These are phyloP conservation scores for Yamadazyma membranifaciens DNA, from an alignment of 1,139 yeast species.

Conservation along the genomic window DNA sequence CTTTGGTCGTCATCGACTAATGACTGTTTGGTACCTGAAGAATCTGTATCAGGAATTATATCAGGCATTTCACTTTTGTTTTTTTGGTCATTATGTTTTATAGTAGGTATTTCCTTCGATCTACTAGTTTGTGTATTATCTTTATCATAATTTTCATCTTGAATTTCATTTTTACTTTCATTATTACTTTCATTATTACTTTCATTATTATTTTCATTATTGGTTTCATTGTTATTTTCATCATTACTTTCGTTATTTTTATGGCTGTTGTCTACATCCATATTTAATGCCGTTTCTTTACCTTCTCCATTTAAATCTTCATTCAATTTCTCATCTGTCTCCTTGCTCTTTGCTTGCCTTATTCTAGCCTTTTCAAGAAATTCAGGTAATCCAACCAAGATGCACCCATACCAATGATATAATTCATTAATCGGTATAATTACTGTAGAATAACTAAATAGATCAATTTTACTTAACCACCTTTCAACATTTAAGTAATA, in stretches of 20 bases:
- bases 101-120: too few relatives aligned
- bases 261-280: too few relatives aligned
- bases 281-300: too few relatives aligned
- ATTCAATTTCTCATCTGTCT: not conserved
- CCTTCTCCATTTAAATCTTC: not conserved
- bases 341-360: not conserved
- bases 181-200: too few relatives aligned
- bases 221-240: too few relatives aligned
- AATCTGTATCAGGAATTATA: not conserved
- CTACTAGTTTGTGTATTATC: too few relatives aligned
- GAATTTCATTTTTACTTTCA: too few relatives aligned
- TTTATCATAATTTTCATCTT: too few relatives aligned
- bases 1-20: not conserved
- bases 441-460: constrained; percentile 59
- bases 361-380: constrained; percentile 14
- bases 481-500: constrained; percentile 66
- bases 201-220: too few relatives aligned
- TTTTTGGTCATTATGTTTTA: not conserved
- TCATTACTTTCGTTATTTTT: too few relatives aligned
- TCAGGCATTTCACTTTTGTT: constrained; percentile 1
- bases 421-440: constrained; percentile 81
- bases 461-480: constrained; percentile 75
- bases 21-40: too few relatives aligned
- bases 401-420: constrained; percentile 86
- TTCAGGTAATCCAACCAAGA: constrained; percentile 50